Conservation (phyloP, 306 rosid species). For the Quercus bicolor region DNA sequence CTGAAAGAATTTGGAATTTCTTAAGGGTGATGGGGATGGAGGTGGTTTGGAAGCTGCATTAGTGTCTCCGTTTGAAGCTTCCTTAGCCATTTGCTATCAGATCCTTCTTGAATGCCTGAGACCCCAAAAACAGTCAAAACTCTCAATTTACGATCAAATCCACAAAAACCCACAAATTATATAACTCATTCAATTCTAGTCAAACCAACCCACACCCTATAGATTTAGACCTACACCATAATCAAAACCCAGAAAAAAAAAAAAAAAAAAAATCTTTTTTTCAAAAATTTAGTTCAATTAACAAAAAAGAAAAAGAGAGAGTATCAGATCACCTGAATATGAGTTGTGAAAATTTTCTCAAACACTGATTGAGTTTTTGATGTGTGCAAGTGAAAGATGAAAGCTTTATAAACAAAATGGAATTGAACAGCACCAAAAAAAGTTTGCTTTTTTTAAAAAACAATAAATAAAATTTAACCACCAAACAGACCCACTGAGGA, state of each 20-base stretch:
- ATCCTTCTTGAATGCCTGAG: conserved; percentile 25
- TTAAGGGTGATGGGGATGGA: conserved; percentile 52
- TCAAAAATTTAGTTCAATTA: neutral
- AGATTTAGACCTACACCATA: neutral
- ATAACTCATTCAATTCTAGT: neutral
- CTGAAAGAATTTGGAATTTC: conserved; percentile 59
- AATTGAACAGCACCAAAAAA: neutral
- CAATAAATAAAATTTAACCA: neutral
- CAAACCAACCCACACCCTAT: neutral
- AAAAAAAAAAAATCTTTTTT: neutral
- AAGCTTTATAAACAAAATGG: conserved; percentile 15
- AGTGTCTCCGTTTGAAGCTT: conserved; percentile 44
- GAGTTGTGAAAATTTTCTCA: neutral
- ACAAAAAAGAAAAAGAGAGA: neutral
- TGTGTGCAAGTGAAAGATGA: neutral
- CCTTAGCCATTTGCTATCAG: conserved; percentile 38
- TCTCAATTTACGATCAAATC: neutral
- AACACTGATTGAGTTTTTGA: neutral
- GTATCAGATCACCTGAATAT: conserved; percentile 13
- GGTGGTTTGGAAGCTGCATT: conserved; percentile 41
- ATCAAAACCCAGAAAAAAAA: neutral
- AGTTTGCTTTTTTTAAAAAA: too few species aligned
- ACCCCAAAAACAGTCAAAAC: conserved; percentile 9
- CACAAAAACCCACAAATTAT: neutral
- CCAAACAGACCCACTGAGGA: conserved; percentile 33